phyloP scores from a whole-genome alignment of 176 grass and related monocot genomes.

The Eleusine indica region DNA sequence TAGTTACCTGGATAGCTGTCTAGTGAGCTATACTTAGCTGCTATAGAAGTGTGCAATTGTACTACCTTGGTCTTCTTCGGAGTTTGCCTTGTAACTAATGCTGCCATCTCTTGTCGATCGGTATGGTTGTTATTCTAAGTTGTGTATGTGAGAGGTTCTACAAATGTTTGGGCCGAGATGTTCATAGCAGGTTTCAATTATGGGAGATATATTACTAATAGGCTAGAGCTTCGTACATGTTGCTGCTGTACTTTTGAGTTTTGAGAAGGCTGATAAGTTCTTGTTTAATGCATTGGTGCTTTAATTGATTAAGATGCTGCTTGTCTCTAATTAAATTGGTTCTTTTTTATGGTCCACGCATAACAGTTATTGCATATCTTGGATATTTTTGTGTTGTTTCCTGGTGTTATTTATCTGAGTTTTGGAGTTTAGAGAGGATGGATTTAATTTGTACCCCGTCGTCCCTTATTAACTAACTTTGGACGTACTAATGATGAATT shows the following conservation, averaged over 20 bases:
- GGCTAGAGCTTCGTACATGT: slow-evolving; percentile 15
- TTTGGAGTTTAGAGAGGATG: slow-evolving; percentile 5
- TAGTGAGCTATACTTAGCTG: slow-evolving; percentile 5
- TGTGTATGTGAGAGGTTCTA: slow-evolving; percentile 32
- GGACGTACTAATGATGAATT: not conserved
- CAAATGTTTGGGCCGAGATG: slow-evolving; percentile 7
- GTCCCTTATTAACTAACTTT: not conserved
- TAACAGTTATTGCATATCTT: slow-evolving; percentile 30
- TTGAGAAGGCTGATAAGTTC: slow-evolving; percentile 30
- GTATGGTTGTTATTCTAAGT: slow-evolving; percentile 34
- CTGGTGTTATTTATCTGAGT: slow-evolving; percentile 21
- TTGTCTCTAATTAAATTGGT: slow-evolving; percentile 14
- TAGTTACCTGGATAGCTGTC: slow-evolving; percentile 15
- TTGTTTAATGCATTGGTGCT: slow-evolving; percentile 48
- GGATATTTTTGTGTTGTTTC: slow-evolving; percentile 24
- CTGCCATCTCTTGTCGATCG: not conserved
- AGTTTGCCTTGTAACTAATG: slow-evolving; percentile 26
- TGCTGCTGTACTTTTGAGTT: slow-evolving; percentile 15
- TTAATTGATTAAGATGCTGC: slow-evolving; percentile 41
- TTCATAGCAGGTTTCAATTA: slow-evolving; percentile 18
- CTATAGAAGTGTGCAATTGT: not conserved
- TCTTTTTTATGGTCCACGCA: slow-evolving; percentile 40
- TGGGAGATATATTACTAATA: slow-evolving; percentile 24
- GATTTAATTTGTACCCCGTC: not conserved
- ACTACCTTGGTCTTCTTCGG: not conserved